Percentiles rank a stretch among this genome's conserved stretches.
Evolutionary conservation across 139 green algal genomes (phyloP).

Genomic region (Micractinium conductrix): DNA sequence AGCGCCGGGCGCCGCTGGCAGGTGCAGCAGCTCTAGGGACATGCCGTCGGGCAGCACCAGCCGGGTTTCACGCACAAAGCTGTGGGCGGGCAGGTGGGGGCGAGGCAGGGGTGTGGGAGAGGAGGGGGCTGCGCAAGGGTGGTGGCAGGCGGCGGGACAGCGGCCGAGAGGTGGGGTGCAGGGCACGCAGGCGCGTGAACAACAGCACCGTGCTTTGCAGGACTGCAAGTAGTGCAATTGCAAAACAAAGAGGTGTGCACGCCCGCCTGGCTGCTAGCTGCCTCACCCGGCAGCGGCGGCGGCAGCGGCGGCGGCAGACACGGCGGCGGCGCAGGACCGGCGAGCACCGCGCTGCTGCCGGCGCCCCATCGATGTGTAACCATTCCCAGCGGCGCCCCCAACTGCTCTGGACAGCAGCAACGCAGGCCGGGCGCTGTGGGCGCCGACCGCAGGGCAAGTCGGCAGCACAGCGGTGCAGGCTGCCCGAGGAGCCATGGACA

Average conservation of each 20-base stretch:
- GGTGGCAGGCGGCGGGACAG: not conserved
- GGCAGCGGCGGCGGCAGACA: not conserved
- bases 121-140: not conserved
- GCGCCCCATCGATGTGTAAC: not conserved
- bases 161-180: no score
- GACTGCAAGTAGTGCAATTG: no score
- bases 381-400: no score
- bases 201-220: not conserved
- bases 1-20: not conserved
- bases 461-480: no score
- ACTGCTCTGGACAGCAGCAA: no score
- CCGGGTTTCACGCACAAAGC: constrained; percentile 17
- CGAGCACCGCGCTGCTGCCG: not conserved
- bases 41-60: constrained; percentile 52
- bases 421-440: no score
- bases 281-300: not conserved
- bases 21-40: constrained; percentile 41
- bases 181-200: not conserved
- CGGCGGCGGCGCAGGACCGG: not conserved
- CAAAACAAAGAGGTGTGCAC: not conserved
- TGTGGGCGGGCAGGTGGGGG: not conserved
- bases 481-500: no score
- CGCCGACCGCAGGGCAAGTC: no score
- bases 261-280: not conserved
- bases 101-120: not conserved